Conservation (phyloP, 2,329 filamentous ascomycete species). For the Pyricularia pennisetigena region DNA sequence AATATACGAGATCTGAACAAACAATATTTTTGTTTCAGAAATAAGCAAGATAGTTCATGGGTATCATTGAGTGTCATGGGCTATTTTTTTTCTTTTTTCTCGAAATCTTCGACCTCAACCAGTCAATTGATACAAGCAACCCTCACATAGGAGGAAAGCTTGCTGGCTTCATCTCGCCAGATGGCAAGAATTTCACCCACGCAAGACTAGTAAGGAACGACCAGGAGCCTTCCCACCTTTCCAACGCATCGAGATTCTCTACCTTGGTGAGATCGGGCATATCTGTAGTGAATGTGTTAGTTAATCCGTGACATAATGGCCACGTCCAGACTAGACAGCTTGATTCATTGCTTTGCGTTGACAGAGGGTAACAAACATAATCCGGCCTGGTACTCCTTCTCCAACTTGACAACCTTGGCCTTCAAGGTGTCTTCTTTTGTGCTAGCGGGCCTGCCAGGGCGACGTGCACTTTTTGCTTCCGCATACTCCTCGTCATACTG, state of each 20-base stretch:
- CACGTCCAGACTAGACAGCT: background rate
- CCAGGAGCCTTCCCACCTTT: constrained; percentile 78
- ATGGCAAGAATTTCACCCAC: constrained; percentile 64
- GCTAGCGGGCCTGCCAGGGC: constrained; percentile 70
- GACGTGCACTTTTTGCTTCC: constrained; percentile 55
- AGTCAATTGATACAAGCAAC: background rate
- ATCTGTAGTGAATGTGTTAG: constrained; percentile 26
- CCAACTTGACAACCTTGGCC: constrained; percentile 58
- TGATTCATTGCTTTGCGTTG: background rate
- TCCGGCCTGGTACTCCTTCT: constrained; percentile 72
- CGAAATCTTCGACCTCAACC: background rate
- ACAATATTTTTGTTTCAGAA: background rate
- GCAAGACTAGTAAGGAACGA: constrained; percentile 63
- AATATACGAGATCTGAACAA: background rate
- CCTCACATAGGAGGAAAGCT: constrained; percentile 60
- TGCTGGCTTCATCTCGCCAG: constrained; percentile 56
- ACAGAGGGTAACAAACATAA: constrained; percentile 51
- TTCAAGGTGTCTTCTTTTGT: constrained; percentile 69
- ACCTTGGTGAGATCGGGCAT: constrained; percentile 66
- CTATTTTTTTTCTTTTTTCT: no score
- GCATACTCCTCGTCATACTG: constrained; percentile 64
- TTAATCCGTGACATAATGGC: background rate
- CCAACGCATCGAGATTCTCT: constrained; percentile 55
- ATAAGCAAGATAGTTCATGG: background rate
- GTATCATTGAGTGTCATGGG: constrained; percentile 1